phyloP scores from a whole-genome alignment of 768 basidiomycete species.

The Psilocybe cubensis region DNA sequence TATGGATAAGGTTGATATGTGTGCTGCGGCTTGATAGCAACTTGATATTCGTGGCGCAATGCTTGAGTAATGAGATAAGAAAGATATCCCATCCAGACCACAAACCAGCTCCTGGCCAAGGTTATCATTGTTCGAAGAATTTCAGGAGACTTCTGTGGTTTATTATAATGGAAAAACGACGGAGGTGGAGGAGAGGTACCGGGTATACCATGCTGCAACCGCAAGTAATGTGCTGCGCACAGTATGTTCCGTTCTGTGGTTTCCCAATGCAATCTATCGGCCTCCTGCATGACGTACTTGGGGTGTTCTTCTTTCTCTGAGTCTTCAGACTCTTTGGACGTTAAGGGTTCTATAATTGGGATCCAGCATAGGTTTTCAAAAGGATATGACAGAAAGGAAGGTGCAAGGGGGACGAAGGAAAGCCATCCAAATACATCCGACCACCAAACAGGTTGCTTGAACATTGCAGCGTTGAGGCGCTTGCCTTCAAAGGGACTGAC shows the following conservation, averaged over 20 bases:
- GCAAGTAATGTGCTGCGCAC: neutral
- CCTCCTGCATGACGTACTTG: neutral
- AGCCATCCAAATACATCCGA: slow-evolving; percentile 5
- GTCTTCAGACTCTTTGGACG: neutral
- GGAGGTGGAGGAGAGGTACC: neutral
- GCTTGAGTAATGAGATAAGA: neutral
- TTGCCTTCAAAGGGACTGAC: neutral
- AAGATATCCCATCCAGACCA: neutral
- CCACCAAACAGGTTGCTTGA: slow-evolving; percentile 14
- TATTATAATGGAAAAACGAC: neutral
- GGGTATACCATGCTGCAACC: neutral
- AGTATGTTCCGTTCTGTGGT: neutral
- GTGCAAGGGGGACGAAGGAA: slow-evolving; percentile 9
- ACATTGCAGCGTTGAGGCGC: neutral
- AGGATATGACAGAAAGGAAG: neutral
- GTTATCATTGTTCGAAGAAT: too few relatives aligned
- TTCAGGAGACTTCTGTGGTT: neutral
- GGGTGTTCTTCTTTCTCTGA: neutral
- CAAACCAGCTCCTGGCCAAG: neutral
- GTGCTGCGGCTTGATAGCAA: neutral
- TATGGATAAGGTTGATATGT: neutral
- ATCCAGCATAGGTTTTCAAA: slow-evolving; percentile 10
- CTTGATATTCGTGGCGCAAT: neutral
- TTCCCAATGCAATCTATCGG: neutral
- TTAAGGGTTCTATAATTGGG: too few relatives aligned